Conservation (phyloP, 129 eudicot species). For the Flaveria brownii region DNA sequence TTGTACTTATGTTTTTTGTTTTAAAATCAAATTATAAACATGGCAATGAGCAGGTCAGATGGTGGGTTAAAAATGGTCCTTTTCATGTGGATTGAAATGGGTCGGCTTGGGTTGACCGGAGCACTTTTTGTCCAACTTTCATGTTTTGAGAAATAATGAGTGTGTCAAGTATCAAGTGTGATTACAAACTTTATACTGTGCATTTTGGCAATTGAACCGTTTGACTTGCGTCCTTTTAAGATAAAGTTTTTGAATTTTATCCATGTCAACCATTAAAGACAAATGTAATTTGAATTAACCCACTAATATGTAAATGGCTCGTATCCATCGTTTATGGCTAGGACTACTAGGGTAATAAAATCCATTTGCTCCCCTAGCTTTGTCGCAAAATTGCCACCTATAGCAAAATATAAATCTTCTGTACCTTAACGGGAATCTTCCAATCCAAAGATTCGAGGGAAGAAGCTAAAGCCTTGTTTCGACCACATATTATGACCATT, state of each 20-base stretch:
- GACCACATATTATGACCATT: slow-evolving; percentile 76
- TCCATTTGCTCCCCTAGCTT: too few species aligned
- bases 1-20: background rate
- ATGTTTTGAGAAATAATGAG: background rate
- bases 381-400: background rate
- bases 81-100: background rate
- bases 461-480: slow-evolving; percentile 62
- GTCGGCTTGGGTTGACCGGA: background rate
- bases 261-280: background rate
- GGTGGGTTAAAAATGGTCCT: background rate
- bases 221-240: too few species aligned
- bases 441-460: slow-evolving; percentile 61
- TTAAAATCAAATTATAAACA: background rate
- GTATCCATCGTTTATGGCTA: too few species aligned
- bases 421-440: slow-evolving; percentile 88
- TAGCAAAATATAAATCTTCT: background rate
- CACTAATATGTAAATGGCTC: background rate
- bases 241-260: background rate
- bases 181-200: background rate
- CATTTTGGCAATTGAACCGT: background rate
- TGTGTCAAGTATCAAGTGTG: background rate
- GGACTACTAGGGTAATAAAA: too few species aligned
- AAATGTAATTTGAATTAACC: background rate
- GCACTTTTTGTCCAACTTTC: background rate
- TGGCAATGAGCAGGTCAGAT: background rate